Evolutionary conservation across 176 grass and related monocot genomes (phyloP), one percentile per base, ranked within the genome.

Genomic region (Carex littledalei): DNA sequence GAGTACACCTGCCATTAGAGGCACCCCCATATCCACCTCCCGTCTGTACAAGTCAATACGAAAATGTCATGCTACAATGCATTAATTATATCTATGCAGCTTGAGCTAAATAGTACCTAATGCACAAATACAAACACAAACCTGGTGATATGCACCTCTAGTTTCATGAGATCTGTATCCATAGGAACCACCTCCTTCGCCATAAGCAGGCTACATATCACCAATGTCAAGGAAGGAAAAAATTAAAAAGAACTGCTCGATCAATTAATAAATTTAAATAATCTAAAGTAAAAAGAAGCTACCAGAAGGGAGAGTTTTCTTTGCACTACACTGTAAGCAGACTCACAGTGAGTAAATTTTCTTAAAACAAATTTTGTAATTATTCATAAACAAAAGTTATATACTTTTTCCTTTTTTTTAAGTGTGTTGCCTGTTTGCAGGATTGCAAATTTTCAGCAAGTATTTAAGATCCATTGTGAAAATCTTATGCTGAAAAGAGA

Each of bases 1-100:
- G 85, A 55, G 93, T 99, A 85, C 93, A 94, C 78, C 93, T 91
- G 79, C 94, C 95, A 47, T 97, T 94, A 79, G 92, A 86, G 87
- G 87, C 95, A 84, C 95, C 92, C 79, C 93, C 87, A 90, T 94
- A 99, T 83, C 91, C 93, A 88, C 93, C 90, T 35, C 90, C 90
- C 86, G 91, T 87, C 88, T 83, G 24, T 67, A 83, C 49, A 83
- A 69, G 45, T 50, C 49, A 32, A 83, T 57, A 26, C 8, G 69
- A 65, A 67, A 8, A 66, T 68, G 21, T 49, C 31, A 63, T 83
- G 49, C 17, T 67, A 68, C 8, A 52, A 83, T 69, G n/a, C 41
- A 50, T 18, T 83, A 55, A 55, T 29, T 14, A 54, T 81, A 63
- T 63, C 8, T 52, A 83, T 68, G 12, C 14, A 83, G 24, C 59